Percentiles rank a stretch among this genome's conserved stretches.
Conservation (phyloP, 495 filamentous ascomycete species). For the Alectoria sarmentosa region DNA sequence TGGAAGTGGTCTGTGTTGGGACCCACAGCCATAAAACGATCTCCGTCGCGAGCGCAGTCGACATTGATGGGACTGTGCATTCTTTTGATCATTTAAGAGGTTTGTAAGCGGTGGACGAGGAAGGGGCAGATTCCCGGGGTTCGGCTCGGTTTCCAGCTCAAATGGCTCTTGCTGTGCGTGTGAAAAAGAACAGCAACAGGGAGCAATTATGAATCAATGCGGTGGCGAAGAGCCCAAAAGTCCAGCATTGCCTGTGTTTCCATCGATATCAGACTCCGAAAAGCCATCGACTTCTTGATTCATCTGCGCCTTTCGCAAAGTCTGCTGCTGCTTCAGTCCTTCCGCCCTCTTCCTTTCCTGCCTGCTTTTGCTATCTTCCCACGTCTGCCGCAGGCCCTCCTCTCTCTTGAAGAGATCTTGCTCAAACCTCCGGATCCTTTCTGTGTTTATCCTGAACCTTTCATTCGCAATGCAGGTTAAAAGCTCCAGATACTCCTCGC, state of each 20-base stretch:
- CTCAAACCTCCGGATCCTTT: conserved; percentile 59
- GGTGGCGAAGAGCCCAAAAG: background rate
- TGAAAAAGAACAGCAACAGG: background rate
- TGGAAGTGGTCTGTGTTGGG: no score
- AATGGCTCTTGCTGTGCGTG: background rate
- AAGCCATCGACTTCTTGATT: background rate
- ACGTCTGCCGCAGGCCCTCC: conserved; percentile 30
- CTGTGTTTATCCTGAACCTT: conserved; percentile 65
- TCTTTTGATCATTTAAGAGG: no score
- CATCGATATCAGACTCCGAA: background rate
- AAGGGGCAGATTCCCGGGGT: no score
- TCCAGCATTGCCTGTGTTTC: background rate
- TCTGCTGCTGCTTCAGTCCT: conserved; percentile 43
- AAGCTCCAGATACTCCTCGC: conserved; percentile 52
- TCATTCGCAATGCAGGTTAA: conserved; percentile 66
- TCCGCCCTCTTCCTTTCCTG: conserved; percentile 56
- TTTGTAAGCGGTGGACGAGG: no score
- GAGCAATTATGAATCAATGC: background rate
- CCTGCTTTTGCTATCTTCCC: conserved; percentile 53
- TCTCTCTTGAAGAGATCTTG: conserved; percentile 33
- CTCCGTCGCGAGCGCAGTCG: no score
- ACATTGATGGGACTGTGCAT: no score
- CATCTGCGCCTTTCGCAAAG: background rate
- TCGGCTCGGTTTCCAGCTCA: background rate
- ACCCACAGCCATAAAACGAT: no score